Evolutionary conservation across 2,329 filamentous ascomycete genomes (phyloP).

Genomic region (Chaetomium globosum): DNA sequence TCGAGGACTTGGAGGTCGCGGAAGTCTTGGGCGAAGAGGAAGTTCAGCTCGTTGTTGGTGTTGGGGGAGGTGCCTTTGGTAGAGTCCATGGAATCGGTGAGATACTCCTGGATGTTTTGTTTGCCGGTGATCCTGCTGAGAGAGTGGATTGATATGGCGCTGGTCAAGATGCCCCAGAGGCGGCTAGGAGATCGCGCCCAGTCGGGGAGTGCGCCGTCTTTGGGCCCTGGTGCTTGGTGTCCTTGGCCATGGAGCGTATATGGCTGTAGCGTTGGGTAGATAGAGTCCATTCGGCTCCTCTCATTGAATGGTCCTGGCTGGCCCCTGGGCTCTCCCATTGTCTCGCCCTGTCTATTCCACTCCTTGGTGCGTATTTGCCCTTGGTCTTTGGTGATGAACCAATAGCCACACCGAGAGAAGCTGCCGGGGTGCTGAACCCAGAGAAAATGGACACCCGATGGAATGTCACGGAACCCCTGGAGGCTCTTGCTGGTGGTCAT

Average conservation of each 20-base stretch:
- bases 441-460: conserved; percentile 60
- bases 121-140: conserved; percentile 53
- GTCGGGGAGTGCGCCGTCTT: conserved; percentile 1
- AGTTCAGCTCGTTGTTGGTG: conserved; percentile 49
- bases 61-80: conserved; percentile 46
- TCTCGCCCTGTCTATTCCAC: conserved; percentile 61
- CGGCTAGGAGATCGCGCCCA: conserved; percentile 34
- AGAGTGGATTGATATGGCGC: conserved; percentile 49
- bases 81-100: conserved; percentile 57
- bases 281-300: conserved; percentile 45
- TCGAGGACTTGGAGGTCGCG: conserved; percentile 46
- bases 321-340: conserved; percentile 52
- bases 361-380: conserved; percentile 51
- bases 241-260: conserved; percentile 43
- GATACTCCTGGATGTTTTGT: conserved; percentile 49
- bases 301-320: conserved; percentile 52
- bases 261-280: conserved; percentile 49
- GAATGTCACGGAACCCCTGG: conserved; percentile 58
- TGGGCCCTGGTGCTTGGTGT: conserved; percentile 11
- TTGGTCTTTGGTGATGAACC: conserved; percentile 50
- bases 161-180: conserved; percentile 58
- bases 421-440: conserved; percentile 57
- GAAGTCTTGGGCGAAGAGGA: conserved; percentile 52
- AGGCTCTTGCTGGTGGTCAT: conserved; percentile 49
- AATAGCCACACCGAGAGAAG: conserved; percentile 59